These are phyloP conservation scores for Didymella pinodella DNA, from an alignment of 2,329 filamentous ascomycete genomes.

Conservation along the genomic window DNA sequence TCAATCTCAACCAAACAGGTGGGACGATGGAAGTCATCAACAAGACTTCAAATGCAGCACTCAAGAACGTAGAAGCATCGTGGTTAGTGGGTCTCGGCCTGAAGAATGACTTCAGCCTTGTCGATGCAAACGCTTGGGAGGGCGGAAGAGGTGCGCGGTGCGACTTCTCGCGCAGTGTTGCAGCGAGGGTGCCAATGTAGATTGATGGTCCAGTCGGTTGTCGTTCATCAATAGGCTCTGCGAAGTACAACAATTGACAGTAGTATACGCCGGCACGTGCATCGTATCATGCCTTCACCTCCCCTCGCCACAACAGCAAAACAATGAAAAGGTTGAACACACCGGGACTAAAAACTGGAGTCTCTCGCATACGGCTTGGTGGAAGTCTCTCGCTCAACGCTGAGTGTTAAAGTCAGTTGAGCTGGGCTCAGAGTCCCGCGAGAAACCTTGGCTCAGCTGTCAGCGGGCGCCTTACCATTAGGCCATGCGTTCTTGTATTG, in stretches of 20 bases:
- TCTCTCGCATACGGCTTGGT: not conserved
- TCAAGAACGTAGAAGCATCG: conserved; percentile 4
- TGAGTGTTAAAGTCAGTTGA: too few relatives aligned
- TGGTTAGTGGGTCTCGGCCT: not conserved
- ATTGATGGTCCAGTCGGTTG: not conserved
- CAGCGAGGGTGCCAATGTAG: not conserved
- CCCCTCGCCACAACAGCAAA: not conserved
- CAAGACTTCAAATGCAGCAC: not conserved
- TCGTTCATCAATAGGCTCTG: not conserved
- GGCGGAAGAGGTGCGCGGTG: not conserved
- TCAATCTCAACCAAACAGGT: conserved; percentile 33
- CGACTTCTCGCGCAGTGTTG: not conserved
- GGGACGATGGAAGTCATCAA: conserved; percentile 1
- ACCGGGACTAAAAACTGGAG: not conserved
- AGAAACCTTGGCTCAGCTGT: not conserved
- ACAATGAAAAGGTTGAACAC: not conserved
- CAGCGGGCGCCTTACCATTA: too few relatives aligned
- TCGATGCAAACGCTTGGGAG: not conserved
- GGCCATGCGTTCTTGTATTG: too few relatives aligned
- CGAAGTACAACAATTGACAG: not conserved
- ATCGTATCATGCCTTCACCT: not conserved
- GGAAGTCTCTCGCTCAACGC: too few relatives aligned
- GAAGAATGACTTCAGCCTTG: not conserved
- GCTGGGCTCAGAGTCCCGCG: too few relatives aligned
- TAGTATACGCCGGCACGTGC: not conserved